Evolutionary conservation across 2,329 filamentous ascomycete genomes (phyloP).

Genomic region (Fusarium udum): DNA sequence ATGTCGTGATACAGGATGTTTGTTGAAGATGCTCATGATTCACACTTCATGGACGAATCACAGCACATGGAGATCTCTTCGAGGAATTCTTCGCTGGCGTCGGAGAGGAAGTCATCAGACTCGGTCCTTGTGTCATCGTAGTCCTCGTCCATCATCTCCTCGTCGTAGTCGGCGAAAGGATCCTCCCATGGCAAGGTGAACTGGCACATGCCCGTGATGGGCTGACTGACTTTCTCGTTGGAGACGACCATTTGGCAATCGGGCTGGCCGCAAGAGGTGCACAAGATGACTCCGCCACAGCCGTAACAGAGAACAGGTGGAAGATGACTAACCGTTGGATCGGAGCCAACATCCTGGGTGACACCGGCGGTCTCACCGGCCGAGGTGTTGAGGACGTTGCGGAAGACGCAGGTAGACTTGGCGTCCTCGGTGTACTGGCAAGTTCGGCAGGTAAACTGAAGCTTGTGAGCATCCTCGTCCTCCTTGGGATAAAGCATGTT

Average conservation of each 20-base stretch:
- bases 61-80: conserved; percentile 37
- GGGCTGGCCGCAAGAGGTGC: conserved; percentile 51
- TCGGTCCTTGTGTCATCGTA: conserved; percentile 25
- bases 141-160: conserved; percentile 48
- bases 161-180: conserved; percentile 51
- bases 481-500: conserved; percentile 99
- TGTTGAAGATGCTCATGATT: conserved; percentile 22
- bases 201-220: conserved; percentile 46
- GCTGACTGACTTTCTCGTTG: conserved; percentile 27
- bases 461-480: conserved; percentile 81
- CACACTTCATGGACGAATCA: conserved; percentile 24
- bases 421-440: conserved; percentile 92
- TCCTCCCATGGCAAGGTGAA: conserved; percentile 46
- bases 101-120: conserved; percentile 35
- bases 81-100: conserved; percentile 37
- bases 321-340: conserved; percentile 92
- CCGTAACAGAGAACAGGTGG: conserved; percentile 56
- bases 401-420: conserved; percentile 90
- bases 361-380: conserved; percentile 96
- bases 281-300: conserved; percentile 58
- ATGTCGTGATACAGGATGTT: conserved; percentile 3
- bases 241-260: conserved; percentile 37
- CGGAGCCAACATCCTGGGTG: conserved; percentile 94
- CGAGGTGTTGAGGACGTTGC: conserved; percentile 90
- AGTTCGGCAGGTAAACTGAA: conserved; percentile 95